phyloP scores from a whole-genome alignment of 1,139 yeast genomes.

The Saccharomyces hybrid region DNA sequence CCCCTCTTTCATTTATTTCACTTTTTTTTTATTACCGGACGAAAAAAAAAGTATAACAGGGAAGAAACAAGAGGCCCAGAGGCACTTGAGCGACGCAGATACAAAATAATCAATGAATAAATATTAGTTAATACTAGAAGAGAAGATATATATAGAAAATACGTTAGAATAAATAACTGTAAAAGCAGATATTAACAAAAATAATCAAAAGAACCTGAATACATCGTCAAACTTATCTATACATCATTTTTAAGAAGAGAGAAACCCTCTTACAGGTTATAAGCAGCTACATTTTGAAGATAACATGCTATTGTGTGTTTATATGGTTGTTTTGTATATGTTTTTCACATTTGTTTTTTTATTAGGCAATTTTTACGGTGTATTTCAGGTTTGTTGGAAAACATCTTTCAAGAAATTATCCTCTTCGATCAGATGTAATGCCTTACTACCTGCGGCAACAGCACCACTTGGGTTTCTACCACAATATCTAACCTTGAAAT shows the following conservation, averaged over 20 bases:
- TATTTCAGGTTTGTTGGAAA: conserved; percentile 33
- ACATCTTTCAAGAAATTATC: conserved; percentile 77
- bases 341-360: not conserved
- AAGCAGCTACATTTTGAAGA: not conserved
- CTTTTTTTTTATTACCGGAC: not conserved
- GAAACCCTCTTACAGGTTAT: not conserved
- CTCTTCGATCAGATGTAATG: conserved; percentile 84
- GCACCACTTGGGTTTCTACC: conserved; percentile 98
- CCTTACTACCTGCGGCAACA: conserved; percentile 95
- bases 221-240: not conserved
- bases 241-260: not conserved
- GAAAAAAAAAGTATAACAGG: not conserved
- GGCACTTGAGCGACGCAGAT: not conserved
- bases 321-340: not conserved
- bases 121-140: not conserved
- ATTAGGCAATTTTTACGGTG: not conserved
- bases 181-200: not conserved
- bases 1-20: not conserved
- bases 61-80: not conserved
- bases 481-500: conserved; percentile 64
- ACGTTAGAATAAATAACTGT: not conserved
- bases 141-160: not conserved
- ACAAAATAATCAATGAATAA: not conserved
- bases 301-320: not conserved
- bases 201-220: not conserved